phyloP scores from a whole-genome alignment of 169 alveolate genomes.

The Plasmodium inui region DNA sequence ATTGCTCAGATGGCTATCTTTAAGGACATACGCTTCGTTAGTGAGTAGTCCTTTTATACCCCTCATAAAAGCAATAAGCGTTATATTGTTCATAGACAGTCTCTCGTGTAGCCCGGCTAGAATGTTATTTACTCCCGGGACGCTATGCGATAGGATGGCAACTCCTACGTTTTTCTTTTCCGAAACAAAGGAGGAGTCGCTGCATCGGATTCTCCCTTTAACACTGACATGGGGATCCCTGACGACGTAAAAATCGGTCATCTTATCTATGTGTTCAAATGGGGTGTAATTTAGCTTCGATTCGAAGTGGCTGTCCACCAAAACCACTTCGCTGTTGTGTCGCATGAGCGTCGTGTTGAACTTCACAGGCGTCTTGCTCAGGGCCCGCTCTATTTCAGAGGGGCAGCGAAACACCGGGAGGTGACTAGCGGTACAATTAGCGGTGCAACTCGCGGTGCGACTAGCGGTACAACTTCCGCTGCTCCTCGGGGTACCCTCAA shows the following conservation, averaged over 20 bases:
- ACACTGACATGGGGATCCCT: not conserved
- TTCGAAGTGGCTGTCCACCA: conserved; percentile 21
- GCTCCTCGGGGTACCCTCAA: not conserved
- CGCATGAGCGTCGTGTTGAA: conserved; percentile 33
- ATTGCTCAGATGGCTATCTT: conserved; percentile 20
- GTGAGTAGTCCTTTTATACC: conserved; percentile 39
- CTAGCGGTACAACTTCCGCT: not conserved
- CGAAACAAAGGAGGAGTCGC: not conserved
- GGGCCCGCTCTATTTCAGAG: conserved; percentile 26
- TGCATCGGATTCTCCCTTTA: not conserved
- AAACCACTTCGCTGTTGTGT: conserved; percentile 15
- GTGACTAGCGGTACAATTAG: not conserved
- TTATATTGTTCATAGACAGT: conserved; percentile 32
- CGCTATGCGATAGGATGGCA: conserved; percentile 26
- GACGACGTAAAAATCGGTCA: conserved; percentile 4
- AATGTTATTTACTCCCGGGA: conserved; percentile 37
- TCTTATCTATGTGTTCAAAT: conserved; percentile 13
- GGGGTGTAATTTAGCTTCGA: conserved; percentile 14
- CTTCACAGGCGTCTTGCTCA: conserved; percentile 8
- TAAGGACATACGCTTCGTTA: conserved; percentile 23
- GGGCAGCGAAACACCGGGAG: not conserved
- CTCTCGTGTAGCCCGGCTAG: conserved; percentile 42
- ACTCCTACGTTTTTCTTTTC: conserved; percentile 7
- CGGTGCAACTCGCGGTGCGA: not conserved
- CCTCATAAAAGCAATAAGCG: conserved; percentile 5